Evolutionary conservation across 352 stramenopile species (phyloP).

Genomic region (Phytopythium delawarense): DNA sequence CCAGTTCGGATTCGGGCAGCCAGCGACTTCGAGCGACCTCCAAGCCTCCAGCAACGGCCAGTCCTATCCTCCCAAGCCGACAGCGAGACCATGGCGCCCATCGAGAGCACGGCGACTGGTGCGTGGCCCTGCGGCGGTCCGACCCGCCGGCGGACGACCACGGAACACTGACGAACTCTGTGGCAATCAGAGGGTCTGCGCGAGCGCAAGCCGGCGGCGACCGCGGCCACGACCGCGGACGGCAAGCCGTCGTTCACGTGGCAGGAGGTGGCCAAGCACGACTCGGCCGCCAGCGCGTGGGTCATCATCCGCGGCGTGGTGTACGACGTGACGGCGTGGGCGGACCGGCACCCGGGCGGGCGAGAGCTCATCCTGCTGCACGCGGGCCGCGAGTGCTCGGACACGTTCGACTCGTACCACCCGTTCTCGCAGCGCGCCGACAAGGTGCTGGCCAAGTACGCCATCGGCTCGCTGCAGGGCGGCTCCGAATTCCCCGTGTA

Average conservation of each 20-base stretch:
- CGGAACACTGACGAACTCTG: conserved; percentile 1
- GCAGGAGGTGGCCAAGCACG: conserved; percentile 94
- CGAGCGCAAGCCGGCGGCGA: conserved; percentile 44
- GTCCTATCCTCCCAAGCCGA: background rate
- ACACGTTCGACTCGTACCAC: conserved; percentile 91
- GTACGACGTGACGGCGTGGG: conserved; percentile 93
- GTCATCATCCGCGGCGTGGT: conserved; percentile 93
- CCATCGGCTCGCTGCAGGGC: conserved; percentile 76
- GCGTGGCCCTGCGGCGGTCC: background rate
- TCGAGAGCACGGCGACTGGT: conserved; percentile 26
- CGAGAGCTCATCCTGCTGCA: conserved; percentile 78
- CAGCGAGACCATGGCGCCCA: conserved; percentile 24
- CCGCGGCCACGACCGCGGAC: conserved; percentile 10
- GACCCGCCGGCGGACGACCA: background rate
- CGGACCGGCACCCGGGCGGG: conserved; percentile 79
- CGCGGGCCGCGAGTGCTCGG: conserved; percentile 75
- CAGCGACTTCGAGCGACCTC: background rate
- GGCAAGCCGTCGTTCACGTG: conserved; percentile 75
- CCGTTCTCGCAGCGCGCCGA: conserved; percentile 82
- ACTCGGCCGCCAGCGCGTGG: conserved; percentile 94
- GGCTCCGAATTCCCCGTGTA: conserved; percentile 86
- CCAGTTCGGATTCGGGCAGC: conserved; percentile 18
- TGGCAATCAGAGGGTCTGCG: conserved; percentile 33
- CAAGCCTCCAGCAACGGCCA: conserved; percentile 1
- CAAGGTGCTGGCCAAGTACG: conserved; percentile 82